These are phyloP conservation scores for Botrytis elliptica DNA, from an alignment of 2,329 filamentous ascomycete species.

Conservation along the genomic window DNA sequence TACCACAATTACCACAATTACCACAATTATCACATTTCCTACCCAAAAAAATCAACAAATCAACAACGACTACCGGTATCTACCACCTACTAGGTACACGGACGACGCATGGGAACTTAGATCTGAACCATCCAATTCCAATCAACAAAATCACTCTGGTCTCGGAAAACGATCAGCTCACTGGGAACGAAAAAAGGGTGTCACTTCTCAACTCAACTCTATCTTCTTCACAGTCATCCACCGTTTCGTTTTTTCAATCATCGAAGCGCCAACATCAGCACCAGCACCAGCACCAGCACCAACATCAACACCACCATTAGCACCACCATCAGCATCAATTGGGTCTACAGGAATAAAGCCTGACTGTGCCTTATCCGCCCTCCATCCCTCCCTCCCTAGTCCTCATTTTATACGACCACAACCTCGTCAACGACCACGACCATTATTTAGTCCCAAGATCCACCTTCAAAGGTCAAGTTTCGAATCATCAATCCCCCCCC, in stretches of 20 bases:
- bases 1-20: not conserved
- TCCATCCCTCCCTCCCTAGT: not conserved
- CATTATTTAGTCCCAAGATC: not conserved
- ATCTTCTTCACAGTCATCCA: not conserved
- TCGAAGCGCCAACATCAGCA: not conserved
- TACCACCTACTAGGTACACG: not conserved
- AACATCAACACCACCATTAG: not conserved
- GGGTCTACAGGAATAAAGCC: not conserved
- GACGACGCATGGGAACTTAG: not conserved
- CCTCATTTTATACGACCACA: not conserved
- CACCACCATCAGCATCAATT: not conserved
- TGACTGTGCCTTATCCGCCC: not conserved
- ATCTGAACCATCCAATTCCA: conserved; percentile 12
- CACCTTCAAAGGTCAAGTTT: not conserved
- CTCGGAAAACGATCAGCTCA: not conserved
- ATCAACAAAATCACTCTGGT: conserved; percentile 1
- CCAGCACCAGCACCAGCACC: no score
- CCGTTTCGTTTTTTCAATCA: not conserved
- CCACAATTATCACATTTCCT: not conserved
- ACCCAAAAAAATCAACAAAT: no score
- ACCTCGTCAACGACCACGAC: not conserved
- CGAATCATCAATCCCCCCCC: not conserved
- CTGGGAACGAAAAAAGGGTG: not conserved
- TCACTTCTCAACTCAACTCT: not conserved
- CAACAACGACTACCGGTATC: no score